These are phyloP conservation scores for Penicillium egyptiacum DNA, from an alignment of 495 filamentous ascomycete species.

Conservation along the genomic window DNA sequence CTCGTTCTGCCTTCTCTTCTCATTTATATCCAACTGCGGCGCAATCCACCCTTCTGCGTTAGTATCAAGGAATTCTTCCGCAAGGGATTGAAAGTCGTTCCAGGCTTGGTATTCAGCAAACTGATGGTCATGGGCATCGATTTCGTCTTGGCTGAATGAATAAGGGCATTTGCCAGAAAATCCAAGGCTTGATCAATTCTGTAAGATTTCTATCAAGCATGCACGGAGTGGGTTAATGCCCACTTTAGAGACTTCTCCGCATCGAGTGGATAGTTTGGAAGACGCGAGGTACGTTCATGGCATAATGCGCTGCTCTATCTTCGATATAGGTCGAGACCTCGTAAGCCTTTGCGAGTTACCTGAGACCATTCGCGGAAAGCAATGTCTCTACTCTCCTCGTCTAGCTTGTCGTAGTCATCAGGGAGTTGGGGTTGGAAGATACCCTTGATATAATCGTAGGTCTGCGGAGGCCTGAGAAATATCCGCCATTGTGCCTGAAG, in stretches of 20 bases:
- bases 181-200: conserved; percentile 34
- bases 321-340: conserved; percentile 32
- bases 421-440: conserved; percentile 28
- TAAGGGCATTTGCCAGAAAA: too few species aligned
- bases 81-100: too few species aligned
- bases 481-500: conserved; percentile 36
- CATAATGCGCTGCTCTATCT: conserved; percentile 27
- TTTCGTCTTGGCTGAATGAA: too few species aligned
- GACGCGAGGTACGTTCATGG: conserved; percentile 30
- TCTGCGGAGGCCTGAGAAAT: conserved; percentile 31
- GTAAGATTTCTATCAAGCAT: conserved; percentile 36
- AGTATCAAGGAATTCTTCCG: too few species aligned
- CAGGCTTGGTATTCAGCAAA: too few species aligned
- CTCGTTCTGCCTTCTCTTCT: too few species aligned
- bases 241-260: conserved; percentile 31
- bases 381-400: conserved; percentile 22
- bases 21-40: too few species aligned
- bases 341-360: conserved; percentile 34
- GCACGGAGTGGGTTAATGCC: conserved; percentile 35
- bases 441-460: conserved; percentile 27
- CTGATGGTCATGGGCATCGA: too few species aligned
- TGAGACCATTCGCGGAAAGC: conserved; percentile 28
- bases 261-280: conserved; percentile 37
- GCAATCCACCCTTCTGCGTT: too few species aligned
- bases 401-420: conserved; percentile 29